These are phyloP conservation scores for Apostasia shenzhenica DNA, from an alignment of 106 monocot species.

Conservation along the genomic window DNA sequence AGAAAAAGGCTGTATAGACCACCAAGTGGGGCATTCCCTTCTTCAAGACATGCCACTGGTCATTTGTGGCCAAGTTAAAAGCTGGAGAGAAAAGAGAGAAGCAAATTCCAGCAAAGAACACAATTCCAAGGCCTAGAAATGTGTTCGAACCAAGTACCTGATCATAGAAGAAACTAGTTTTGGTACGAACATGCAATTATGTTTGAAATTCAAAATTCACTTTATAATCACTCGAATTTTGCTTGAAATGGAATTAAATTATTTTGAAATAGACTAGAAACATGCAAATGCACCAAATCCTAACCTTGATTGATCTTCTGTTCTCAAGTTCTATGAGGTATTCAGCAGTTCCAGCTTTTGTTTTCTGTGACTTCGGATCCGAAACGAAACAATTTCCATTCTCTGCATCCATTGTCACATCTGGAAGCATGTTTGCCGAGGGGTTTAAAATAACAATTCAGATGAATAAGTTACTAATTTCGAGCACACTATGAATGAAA, in stretches of 20 bases:
- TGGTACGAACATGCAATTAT: too few species aligned
- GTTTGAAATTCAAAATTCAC: too few species aligned
- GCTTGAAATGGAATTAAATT: too few species aligned
- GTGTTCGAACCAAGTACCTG: conserved; percentile 68
- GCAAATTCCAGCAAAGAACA: conserved; percentile 75
- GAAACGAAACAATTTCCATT: conserved; percentile 14
- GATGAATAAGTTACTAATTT: too few species aligned
- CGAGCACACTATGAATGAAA: neutral
- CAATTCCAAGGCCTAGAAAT: conserved; percentile 53
- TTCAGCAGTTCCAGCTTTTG: conserved; percentile 78
- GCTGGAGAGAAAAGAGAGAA: conserved; percentile 87
- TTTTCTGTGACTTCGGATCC: conserved; percentile 25
- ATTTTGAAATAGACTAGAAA: too few species aligned
- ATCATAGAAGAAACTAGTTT: neutral
- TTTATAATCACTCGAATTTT: too few species aligned
- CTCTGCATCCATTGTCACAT: conserved; percentile 36
- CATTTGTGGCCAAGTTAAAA: conserved; percentile 91
- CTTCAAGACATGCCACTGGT: conserved; percentile 91
- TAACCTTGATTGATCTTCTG: conserved; percentile 80
- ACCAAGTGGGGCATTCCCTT: conserved; percentile 57
- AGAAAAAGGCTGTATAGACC: conserved; percentile 86
- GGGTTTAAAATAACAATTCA: too few species aligned
- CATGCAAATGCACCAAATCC: neutral
- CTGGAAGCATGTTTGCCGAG: conserved; percentile 1
- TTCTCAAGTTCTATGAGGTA: conserved; percentile 78